Conservation (phyloP, 345 rosid genomes). For the Rhodamnia rubescens region DNA sequence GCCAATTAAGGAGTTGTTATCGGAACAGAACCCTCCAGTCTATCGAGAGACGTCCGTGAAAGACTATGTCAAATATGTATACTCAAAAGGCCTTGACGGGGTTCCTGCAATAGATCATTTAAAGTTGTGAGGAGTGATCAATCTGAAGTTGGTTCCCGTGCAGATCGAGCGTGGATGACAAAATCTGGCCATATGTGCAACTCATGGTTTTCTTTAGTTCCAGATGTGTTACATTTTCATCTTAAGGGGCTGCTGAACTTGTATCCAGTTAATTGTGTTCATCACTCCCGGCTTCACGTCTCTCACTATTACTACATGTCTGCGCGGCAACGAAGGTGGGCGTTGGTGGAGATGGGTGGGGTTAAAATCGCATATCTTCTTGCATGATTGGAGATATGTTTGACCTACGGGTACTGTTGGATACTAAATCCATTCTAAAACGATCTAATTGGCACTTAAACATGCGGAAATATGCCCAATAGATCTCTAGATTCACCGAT, state of each 20-base stretch:
- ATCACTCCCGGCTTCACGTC: not conserved
- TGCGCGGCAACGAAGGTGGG: not conserved
- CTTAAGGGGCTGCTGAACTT: not conserved
- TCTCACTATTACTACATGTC: not conserved
- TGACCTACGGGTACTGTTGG: not conserved
- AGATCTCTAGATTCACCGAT: too few relatives aligned
- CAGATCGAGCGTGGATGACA: not conserved
- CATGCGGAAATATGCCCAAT: too few relatives aligned
- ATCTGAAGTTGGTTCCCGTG: not conserved
- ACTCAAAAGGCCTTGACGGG: constrained; percentile 11
- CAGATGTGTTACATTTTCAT: not conserved
- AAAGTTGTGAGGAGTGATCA: not conserved
- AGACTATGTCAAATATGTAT: constrained; percentile 1
- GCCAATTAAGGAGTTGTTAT: constrained; percentile 24
- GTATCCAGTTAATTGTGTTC: not conserved
- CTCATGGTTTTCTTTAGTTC: not conserved
- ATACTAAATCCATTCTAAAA: too few relatives aligned
- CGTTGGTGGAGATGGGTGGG: too few relatives aligned
- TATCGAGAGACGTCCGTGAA: constrained; percentile 14
- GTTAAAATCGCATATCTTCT: not conserved
- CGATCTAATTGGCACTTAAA: too few relatives aligned
- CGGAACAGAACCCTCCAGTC: constrained; percentile 20
- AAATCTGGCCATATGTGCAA: not conserved
- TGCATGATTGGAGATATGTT: not conserved
- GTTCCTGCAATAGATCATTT: constrained; percentile 1